These are phyloP conservation scores for Blastocladiella britannica DNA, from an alignment of 192 early-diverging fungal genomes.

Conservation along the genomic window DNA sequence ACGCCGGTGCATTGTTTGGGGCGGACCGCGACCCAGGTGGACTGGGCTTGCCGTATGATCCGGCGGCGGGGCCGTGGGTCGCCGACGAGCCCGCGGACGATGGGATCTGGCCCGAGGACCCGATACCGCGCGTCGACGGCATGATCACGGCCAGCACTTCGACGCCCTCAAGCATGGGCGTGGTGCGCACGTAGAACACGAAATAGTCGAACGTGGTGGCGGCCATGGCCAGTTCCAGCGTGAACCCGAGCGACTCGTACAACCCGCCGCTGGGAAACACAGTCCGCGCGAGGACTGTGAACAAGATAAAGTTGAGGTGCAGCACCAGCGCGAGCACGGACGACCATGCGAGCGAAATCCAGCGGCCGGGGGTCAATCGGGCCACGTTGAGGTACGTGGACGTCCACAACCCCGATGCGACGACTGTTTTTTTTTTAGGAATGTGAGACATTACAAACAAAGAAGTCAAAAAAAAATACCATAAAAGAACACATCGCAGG, in stretches of 20 bases:
- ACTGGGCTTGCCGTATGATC: too few relatives aligned
- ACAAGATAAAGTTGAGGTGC: background rate
- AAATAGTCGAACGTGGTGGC: background rate
- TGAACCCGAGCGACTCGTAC: background rate
- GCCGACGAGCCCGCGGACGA: too few relatives aligned
- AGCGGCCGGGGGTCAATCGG: background rate
- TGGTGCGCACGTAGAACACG: background rate
- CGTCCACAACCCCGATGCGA: background rate
- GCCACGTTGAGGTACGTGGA: background rate
- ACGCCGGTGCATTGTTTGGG: too few relatives aligned
- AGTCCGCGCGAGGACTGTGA: background rate
- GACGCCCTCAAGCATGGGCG: background rate
- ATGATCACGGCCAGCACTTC: too few relatives aligned
- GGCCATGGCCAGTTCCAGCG: background rate
- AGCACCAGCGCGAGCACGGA: background rate
- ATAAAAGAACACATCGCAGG: background rate
- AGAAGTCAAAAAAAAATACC: too few relatives aligned
- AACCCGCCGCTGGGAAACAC: too few relatives aligned
- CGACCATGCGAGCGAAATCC: background rate
- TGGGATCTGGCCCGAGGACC: too few relatives aligned
- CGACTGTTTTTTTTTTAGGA: too few relatives aligned
- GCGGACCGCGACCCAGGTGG: too few relatives aligned
- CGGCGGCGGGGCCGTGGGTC: too few relatives aligned
- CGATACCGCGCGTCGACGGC: too few relatives aligned
- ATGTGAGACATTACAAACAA: too few relatives aligned